Base-by-base conservation (phyloP, 352 stramenopile species). In the Globisporangium paroecandrum region DNA sequence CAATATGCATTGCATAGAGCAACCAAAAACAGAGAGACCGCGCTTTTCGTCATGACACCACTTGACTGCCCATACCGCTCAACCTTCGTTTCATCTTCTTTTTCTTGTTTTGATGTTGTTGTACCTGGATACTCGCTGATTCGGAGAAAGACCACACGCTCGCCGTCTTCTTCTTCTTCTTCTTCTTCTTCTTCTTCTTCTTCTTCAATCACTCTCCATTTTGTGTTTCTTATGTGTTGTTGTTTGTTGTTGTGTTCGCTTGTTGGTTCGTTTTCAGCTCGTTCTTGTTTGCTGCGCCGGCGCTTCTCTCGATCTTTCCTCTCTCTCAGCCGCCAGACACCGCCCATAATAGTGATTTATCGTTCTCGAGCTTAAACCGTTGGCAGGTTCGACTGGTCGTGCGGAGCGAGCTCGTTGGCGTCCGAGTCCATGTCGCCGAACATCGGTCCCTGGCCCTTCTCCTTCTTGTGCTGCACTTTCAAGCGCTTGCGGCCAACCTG, bases 381-480 rank as follows among this genome's bases (percentile, higher is more conserved):
- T 73, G 70, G 72, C 59, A 66, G 70, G 41, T 54, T 41, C 59
- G 57, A 70, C 58, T 61, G 82, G 68, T 64, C 72, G 38, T 55
- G 60, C 29, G 59, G 74, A 68, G 74, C 65, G 60, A 85, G 78
- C 61, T 91, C 82, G 32, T 70, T 75, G 46, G 71, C 57, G 43
- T 78, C 78, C n/a, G 63, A 75, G 58, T 90, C 83, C 75, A 79
- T 85, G 18, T 95, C 87, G 22, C 85, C 85, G 61, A 86, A 95
- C 77, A 85, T 80, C 32, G 79, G 77, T 15, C 68, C 69, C 59
- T 85, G 79, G 53, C 73, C 79, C 78, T 97, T 97, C 70, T 97
- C 89, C 76, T 95, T 95, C 82, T 97, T 97, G 81, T 96, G 93
- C 77, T 98, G 94, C 67, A 99, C 97, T 82, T 98, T 98, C 56